Evolutionary conservation across 257 asterid species (phyloP).

Genomic region (Fraxinus cuspidata): DNA sequence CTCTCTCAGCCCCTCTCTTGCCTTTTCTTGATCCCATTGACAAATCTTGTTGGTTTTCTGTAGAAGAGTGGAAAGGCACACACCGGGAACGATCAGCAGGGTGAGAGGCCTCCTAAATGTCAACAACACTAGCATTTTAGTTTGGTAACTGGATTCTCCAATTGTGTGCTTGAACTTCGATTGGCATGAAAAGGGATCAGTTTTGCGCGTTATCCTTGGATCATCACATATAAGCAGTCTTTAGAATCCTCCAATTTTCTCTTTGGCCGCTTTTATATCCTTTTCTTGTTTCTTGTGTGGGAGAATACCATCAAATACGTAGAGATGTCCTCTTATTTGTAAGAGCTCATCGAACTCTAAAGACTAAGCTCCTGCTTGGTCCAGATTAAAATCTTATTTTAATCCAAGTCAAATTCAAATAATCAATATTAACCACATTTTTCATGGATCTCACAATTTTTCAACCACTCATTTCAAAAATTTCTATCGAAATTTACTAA

Average conservation of each 20-base stretch:
- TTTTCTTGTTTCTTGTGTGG: not conserved
- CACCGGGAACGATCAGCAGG: conserved; percentile 58
- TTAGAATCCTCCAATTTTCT: not conserved
- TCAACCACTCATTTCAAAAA: no score
- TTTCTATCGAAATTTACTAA: no score
- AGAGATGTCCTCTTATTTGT: not conserved
- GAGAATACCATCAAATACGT: not conserved
- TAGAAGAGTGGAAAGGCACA: conserved; percentile 64
- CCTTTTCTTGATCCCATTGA: not conserved
- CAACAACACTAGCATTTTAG: conserved; percentile 62
- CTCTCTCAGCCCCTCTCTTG: not conserved
- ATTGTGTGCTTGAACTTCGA: not conserved
- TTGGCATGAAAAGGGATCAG: not conserved
- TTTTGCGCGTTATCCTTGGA: not conserved
- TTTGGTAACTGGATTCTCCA: not conserved
- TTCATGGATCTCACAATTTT: no score
- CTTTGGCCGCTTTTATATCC: not conserved
- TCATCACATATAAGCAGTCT: not conserved
- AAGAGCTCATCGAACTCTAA: not conserved
- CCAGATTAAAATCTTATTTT: no score
- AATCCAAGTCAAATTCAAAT: no score
- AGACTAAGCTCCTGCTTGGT: not conserved
- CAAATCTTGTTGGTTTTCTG: conserved; percentile 12
- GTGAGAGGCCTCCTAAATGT: conserved; percentile 91
- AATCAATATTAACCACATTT: no score